phyloP scores from a whole-genome alignment of 371 early-diverging fungal genomes.

The Syncephalastrum racemosum region DNA sequence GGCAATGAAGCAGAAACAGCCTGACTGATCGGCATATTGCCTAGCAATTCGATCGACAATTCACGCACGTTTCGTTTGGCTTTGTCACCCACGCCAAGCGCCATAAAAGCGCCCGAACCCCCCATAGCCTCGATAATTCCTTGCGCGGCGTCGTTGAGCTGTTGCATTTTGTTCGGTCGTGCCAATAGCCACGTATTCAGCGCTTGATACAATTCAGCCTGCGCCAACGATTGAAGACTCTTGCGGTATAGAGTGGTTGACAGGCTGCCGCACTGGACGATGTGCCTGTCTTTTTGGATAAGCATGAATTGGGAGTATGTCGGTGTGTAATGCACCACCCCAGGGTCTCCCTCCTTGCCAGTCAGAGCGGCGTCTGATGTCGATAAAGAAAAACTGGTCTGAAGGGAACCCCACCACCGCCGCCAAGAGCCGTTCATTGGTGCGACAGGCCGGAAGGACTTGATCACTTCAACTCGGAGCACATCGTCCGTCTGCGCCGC shows the following conservation, averaged over 20 bases:
- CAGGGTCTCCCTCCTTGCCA: not conserved
- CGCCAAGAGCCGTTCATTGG: not conserved
- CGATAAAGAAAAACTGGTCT: too few relatives aligned
- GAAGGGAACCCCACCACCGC: not conserved
- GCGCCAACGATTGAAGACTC: not conserved
- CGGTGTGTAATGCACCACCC: not conserved
- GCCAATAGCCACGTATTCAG: slow-evolving; percentile 4
- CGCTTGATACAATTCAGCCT: slow-evolving; percentile 3
- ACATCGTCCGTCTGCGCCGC: too few relatives aligned
- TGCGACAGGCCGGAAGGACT: too few relatives aligned
- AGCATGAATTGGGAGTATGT: slow-evolving; percentile 2
- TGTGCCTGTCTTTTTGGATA: not conserved
- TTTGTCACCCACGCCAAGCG: not conserved
- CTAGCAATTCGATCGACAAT: slow-evolving; percentile 22
- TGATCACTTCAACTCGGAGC: too few relatives aligned
- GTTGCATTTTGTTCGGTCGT: slow-evolving; percentile 9
- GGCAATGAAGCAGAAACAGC: slow-evolving; percentile 29
- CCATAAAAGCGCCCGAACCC: slow-evolving; percentile 8
- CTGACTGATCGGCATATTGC: slow-evolving; percentile 35
- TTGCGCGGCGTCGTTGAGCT: slow-evolving; percentile 5
- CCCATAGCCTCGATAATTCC: slow-evolving; percentile 12
- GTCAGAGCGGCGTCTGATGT: too few relatives aligned
- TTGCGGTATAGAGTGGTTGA: not conserved
- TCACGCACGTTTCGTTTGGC: slow-evolving; percentile 11
- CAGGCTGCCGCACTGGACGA: slow-evolving; percentile 8